These are phyloP conservation scores for Scedosporium minutisporum DNA, from an alignment of 2,329 filamentous ascomycete species.

Conservation along the genomic window DNA sequence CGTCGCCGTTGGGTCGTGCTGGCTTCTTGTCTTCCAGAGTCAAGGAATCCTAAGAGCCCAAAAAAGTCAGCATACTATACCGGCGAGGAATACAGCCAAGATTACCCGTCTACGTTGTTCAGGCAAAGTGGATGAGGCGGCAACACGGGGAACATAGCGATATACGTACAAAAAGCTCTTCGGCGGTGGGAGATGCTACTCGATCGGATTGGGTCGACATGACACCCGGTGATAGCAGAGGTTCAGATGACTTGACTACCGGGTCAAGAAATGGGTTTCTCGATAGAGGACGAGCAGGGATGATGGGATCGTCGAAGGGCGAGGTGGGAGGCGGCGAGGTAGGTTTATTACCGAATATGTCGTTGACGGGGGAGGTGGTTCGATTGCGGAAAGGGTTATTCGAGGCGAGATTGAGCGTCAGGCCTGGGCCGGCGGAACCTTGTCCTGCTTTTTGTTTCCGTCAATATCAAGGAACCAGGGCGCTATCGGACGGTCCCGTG, in stretches of 20 bases:
- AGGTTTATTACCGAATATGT: conserved; percentile 18
- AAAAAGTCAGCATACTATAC: conserved; percentile 5
- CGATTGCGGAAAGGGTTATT: conserved; percentile 77
- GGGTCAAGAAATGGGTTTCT: conserved; percentile 68
- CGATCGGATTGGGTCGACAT: conserved; percentile 40
- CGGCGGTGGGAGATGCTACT: conserved; percentile 45
- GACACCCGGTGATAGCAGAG: conserved; percentile 32
- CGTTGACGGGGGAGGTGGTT: conserved; percentile 45
- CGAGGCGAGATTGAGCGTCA: conserved; percentile 62
- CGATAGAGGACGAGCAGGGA: conserved; percentile 51
- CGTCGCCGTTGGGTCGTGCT: conserved; percentile 18
- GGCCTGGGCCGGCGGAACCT: conserved; percentile 28
- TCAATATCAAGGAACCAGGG: conserved; percentile 9
- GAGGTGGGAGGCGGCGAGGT: conserved; percentile 34
- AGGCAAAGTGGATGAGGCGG: background rate
- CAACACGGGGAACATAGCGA: no score
- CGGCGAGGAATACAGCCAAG: background rate
- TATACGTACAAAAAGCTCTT: conserved; percentile 67
- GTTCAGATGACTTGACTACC: conserved; percentile 14
- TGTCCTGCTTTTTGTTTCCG: conserved; percentile 16
- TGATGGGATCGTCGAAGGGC: conserved; percentile 46
- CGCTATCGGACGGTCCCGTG: conserved; percentile 22
- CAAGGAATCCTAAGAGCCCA: conserved; percentile 49
- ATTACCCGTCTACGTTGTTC: background rate
- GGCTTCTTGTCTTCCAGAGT: conserved; percentile 51